Evolutionary conservation across 1,284 basidiomycete species (phyloP), one percentile per base, ranked within the genome.

Genomic region (Cryptococcus sp.): DNA sequence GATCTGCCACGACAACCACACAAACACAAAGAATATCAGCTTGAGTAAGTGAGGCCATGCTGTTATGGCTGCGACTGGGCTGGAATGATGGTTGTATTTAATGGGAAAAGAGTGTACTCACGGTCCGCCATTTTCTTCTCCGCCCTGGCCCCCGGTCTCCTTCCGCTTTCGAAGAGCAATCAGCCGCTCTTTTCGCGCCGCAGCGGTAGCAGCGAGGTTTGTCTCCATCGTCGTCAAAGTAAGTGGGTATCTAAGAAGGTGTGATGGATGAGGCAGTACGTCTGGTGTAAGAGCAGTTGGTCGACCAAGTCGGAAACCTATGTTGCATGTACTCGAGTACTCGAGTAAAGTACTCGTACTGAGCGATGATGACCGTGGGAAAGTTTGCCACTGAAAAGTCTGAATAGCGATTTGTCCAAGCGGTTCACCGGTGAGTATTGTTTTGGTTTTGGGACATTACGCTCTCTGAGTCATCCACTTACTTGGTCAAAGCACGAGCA

Each of bases 181-280:
- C 3, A 98, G 82, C 60, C 93, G 87, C 54, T 87, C 86, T 76
- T 94, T 95, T 51, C 93, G 85, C n/a, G 87, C 86, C 64, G 91
- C 89, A 10, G 90, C 86, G 8, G 87, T 88, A 64, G 88, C 88
- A 60, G 88, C 89, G 48, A 97, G 84, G 61, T 90, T 90, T 84
- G 91, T 91, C 41, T 75, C 69, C 75, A 78, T 76, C 17, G 25
- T 27, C 25, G 25, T 27, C 25, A 19, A 48, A 23, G 15, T 38
- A 4, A 13, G 5, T 27, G 30, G 16, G 42, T 38, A 17, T 27
- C 2, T 27, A 23, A 35, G 30, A 35, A 13, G 13, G 7, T 35
- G 30, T 35, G 30, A 5, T 35, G 5, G 8, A 35, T 2, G 30
- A 35, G 10, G 30, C 8, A 35, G 30, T 13, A 35, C 2, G 30